These are phyloP conservation scores for Irpex rosettiformis DNA, from an alignment of 1,284 basidiomycete genomes.

Conservation along the genomic window DNA sequence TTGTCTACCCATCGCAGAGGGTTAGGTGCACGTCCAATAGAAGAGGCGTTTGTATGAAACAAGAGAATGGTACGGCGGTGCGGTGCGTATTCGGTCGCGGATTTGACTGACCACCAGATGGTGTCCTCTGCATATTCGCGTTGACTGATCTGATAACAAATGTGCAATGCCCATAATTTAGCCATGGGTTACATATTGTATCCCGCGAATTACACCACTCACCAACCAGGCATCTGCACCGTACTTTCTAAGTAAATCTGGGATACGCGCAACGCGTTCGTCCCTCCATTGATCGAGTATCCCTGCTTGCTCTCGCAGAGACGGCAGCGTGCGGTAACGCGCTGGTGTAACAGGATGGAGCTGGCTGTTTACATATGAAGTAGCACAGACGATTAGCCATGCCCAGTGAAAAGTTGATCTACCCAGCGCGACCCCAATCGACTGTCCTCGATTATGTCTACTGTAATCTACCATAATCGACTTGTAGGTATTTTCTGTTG, in stretches of 20 bases:
- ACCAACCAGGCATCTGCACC: slow-evolving; percentile 43
- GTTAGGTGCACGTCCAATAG: slow-evolving; percentile 34
- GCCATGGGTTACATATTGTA: too few relatives aligned
- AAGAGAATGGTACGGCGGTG: slow-evolving; percentile 48
- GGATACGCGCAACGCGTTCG: slow-evolving; percentile 39
- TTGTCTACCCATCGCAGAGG: slow-evolving; percentile 50
- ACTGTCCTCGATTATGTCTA: too few relatives aligned
- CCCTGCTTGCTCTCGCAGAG: slow-evolving; percentile 40
- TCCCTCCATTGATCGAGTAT: slow-evolving; percentile 44
- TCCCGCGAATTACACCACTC: too few relatives aligned
- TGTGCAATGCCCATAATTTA: not conserved
- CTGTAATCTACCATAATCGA: too few relatives aligned
- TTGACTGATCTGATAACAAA: slow-evolving; percentile 47
- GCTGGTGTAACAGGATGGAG: slow-evolving; percentile 34
- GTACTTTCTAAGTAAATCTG: slow-evolving; percentile 40
- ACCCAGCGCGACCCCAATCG: too few relatives aligned
- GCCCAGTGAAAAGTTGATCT: too few relatives aligned
- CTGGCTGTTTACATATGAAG: slow-evolving; percentile 18
- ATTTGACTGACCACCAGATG: slow-evolving; percentile 49
- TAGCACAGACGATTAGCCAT: not conserved
- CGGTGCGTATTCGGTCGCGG: slow-evolving; percentile 45
- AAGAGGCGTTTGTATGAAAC: slow-evolving; percentile 43
- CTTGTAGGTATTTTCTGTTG: too few relatives aligned
- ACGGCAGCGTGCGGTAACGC: slow-evolving; percentile 37
- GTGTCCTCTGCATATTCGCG: slow-evolving; percentile 54